Conservation (phyloP, 805 yeast species). For the Lipomyces sp. region DNA sequence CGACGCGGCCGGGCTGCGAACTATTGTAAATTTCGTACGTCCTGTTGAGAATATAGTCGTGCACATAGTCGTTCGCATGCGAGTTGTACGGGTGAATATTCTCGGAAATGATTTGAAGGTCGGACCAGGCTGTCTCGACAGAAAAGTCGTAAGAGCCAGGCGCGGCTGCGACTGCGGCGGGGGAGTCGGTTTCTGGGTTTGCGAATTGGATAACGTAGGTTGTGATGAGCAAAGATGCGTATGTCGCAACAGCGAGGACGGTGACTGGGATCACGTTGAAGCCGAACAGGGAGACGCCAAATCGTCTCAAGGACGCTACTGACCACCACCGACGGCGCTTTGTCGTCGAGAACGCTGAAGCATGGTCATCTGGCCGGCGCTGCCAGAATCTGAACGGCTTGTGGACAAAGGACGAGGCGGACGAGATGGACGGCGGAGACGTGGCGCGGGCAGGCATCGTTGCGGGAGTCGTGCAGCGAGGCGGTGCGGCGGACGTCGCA, state of each 20-base stretch:
- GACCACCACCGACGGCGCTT: conserved; percentile 28
- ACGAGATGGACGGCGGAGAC: conserved; percentile 29
- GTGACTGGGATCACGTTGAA: conserved; percentile 27
- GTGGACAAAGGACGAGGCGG: conserved; percentile 29
- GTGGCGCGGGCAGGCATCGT: conserved; percentile 28
- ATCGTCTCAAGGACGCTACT: conserved; percentile 11
- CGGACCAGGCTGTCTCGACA: conserved; percentile 55
- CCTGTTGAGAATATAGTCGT: conserved; percentile 55
- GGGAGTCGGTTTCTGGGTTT: conserved; percentile 26
- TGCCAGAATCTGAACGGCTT: conserved; percentile 29
- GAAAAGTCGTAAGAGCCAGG: conserved; percentile 19
- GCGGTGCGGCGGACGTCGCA: no score
- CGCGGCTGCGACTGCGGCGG: conserved; percentile 26
- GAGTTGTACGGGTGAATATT: conserved; percentile 78
- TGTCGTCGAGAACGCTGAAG: conserved; percentile 14
- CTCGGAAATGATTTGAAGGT: conserved; percentile 64
- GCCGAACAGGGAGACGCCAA: conserved; percentile 19
- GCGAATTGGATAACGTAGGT: conserved; percentile 28
- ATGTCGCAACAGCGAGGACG: conserved; percentile 26
- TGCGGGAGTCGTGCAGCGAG: not conserved
- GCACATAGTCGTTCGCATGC: conserved; percentile 70
- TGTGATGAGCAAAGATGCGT: conserved; percentile 27
- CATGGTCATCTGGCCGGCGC: conserved; percentile 24
- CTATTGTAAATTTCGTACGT: conserved; percentile 40
- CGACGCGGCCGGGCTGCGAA: conserved; percentile 36